Conservation (phyloP, 2,329 filamentous ascomycete genomes). For the Penicillium sp. region DNA sequence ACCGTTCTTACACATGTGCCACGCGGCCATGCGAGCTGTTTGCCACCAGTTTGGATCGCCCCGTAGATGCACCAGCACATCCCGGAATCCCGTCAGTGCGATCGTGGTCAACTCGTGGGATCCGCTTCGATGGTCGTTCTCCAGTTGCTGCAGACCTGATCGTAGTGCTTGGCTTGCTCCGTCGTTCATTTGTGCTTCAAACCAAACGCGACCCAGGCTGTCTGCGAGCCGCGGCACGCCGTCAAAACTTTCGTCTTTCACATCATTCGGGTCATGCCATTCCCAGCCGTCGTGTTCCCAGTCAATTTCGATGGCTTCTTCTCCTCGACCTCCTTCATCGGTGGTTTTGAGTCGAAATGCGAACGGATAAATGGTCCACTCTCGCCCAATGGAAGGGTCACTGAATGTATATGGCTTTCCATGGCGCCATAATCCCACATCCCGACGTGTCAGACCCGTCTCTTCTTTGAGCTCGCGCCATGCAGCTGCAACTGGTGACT, state of each 20-base stretch:
- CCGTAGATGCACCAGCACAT: conserved; percentile 39
- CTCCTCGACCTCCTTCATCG: conserved; percentile 31
- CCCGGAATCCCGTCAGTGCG: conserved; percentile 52
- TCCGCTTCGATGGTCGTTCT: conserved; percentile 58
- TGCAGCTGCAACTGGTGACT: conserved; percentile 58
- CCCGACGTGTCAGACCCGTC: conserved; percentile 52
- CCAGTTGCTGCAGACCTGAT: conserved; percentile 51
- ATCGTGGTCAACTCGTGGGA: conserved; percentile 58
- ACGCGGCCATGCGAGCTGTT: conserved; percentile 55
- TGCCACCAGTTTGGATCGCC: conserved; percentile 52
- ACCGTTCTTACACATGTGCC: conserved; percentile 65
- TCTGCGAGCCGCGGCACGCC: conserved; percentile 59
- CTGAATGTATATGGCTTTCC: conserved; percentile 60
- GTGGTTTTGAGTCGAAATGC: conserved; percentile 49
- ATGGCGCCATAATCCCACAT: conserved; percentile 53
- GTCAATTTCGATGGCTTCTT: conserved; percentile 54
- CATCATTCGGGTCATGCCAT: conserved; percentile 56
- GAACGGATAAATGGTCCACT: conserved; percentile 65
- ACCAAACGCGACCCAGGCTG: conserved; percentile 60
- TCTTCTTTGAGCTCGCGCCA: conserved; percentile 64
- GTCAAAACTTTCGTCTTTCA: conserved; percentile 49
- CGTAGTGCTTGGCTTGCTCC: conserved; percentile 48
- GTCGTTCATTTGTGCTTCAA: conserved; percentile 52
- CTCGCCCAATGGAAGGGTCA: conserved; percentile 53
- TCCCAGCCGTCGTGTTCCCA: conserved; percentile 62